phyloP scores from a whole-genome alignment of 2,329 filamentous ascomycete genomes.

The Alternaria tenuissima region DNA sequence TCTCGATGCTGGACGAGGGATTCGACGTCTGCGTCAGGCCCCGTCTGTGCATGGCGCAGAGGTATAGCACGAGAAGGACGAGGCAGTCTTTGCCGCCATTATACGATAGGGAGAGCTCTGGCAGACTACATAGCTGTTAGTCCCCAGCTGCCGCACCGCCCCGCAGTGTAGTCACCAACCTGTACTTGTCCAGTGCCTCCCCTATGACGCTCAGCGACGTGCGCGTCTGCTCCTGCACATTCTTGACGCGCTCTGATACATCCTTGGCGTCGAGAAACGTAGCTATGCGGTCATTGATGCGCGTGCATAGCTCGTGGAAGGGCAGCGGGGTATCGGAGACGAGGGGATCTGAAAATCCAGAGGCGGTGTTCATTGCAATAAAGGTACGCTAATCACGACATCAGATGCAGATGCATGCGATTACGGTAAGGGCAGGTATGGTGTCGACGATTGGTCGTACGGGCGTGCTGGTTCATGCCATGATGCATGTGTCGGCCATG shows the following conservation, averaged over 20 bases:
- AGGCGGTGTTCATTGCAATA: constrained; percentile 49
- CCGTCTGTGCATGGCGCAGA: constrained; percentile 66
- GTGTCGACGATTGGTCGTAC: constrained; percentile 28
- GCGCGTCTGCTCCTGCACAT: constrained; percentile 77
- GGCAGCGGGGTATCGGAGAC: constrained; percentile 57
- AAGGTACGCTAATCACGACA: constrained; percentile 43
- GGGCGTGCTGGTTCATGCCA: constrained; percentile 31
- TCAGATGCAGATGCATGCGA: constrained; percentile 35
- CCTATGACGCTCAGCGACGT: constrained; percentile 76
- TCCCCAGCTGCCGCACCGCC: constrained; percentile 10
- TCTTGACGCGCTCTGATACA: constrained; percentile 64
- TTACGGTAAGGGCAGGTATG: constrained; percentile 16
- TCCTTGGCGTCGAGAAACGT: constrained; percentile 71
- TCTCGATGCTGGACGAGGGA: constrained; percentile 34
- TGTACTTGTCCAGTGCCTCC: constrained; percentile 77
- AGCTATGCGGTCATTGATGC: constrained; percentile 67
- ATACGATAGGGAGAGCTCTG: constrained; percentile 88
- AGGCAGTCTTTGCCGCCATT: constrained; percentile 99
- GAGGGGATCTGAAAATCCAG: constrained; percentile 45
- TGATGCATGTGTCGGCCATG: constrained; percentile 29
- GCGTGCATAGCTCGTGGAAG: constrained; percentile 56
- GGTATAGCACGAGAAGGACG: constrained; percentile 86
- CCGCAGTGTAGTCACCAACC: constrained; percentile 59
- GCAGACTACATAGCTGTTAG: constrained; percentile 62
- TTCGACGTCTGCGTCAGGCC: constrained; percentile 34